phyloP scores from a whole-genome alignment of 805 yeast species.

The Kazachstania psychrophila region DNA sequence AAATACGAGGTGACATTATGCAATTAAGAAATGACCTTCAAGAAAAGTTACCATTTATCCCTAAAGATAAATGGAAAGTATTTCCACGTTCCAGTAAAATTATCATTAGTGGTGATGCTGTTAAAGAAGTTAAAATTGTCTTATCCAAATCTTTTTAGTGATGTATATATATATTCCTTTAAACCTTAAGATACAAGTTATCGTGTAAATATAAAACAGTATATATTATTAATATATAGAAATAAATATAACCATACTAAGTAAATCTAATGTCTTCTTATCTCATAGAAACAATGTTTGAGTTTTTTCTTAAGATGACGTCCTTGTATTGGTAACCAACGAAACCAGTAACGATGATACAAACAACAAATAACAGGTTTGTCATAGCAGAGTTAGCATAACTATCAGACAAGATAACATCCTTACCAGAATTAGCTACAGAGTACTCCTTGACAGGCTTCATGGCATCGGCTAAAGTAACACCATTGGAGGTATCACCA shows the following conservation, averaged over 20 bases:
- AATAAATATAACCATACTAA: too few relatives aligned
- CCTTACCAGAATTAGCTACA: neutral
- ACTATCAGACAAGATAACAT: slow-evolving; percentile 1
- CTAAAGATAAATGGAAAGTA: slow-evolving; percentile 39
- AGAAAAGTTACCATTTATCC: slow-evolving; percentile 38
- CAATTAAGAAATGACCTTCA: slow-evolving; percentile 61
- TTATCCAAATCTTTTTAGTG: slow-evolving; percentile 8
- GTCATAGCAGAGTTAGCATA: neutral
- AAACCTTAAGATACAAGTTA: too few relatives aligned
- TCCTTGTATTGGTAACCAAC: slow-evolving; percentile 2
- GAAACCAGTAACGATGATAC: neutral
- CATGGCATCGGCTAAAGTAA: slow-evolving; percentile 16
- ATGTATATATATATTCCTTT: neutral
- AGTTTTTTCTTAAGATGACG: neutral
- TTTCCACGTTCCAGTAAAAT: slow-evolving; percentile 44
- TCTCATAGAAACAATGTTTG: slow-evolving; percentile 3
- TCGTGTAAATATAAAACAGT: too few relatives aligned
- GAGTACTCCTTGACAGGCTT: slow-evolving; percentile 11
- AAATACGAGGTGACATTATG: slow-evolving; percentile 56
- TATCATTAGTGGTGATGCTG: slow-evolving; percentile 42
- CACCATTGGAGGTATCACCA: slow-evolving; percentile 24
- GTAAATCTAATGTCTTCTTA: neutral
- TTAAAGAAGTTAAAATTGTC: slow-evolving; percentile 29
- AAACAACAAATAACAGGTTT: neutral
- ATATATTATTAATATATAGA: too few relatives aligned